These are phyloP conservation scores for Astrothelium subdiscretum DNA, from an alignment of 495 filamentous ascomycete species.

Conservation along the genomic window DNA sequence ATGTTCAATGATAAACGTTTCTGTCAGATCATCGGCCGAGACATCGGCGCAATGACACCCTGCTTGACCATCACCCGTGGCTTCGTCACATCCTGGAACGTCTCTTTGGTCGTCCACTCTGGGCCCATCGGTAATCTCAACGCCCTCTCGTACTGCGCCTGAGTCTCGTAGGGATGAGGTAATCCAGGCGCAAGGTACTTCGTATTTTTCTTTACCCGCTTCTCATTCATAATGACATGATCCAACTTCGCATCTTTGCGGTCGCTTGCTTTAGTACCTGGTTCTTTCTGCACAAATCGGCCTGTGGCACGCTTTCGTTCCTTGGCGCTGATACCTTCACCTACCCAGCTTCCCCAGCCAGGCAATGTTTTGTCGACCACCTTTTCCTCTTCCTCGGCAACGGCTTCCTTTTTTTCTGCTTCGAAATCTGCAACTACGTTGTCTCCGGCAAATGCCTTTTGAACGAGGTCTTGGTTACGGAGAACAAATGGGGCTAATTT, in stretches of 20 bases:
- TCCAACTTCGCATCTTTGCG: slow-evolving; percentile 73
- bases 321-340: slow-evolving; percentile 58
- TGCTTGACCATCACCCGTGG: slow-evolving; percentile 86
- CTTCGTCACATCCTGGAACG: slow-evolving; percentile 80
- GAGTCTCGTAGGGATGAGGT: slow-evolving; percentile 77
- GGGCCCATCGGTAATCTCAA: slow-evolving; percentile 79
- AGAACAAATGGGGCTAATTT: slow-evolving; percentile 46
- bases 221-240: slow-evolving; percentile 87
- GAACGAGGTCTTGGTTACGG: slow-evolving; percentile 70
- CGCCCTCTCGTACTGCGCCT: slow-evolving; percentile 80
- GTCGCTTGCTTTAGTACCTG: slow-evolving; percentile 65
- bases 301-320: slow-evolving; percentile 38
- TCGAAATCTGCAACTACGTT: slow-evolving; percentile 77
- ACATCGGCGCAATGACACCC: slow-evolving; percentile 32
- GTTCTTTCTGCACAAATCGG: slow-evolving; percentile 52
- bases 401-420: slow-evolving; percentile 61
- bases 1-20: not conserved
- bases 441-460: slow-evolving; percentile 78
- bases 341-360: slow-evolving; percentile 87
- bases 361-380: slow-evolving; percentile 73
- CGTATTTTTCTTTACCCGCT: slow-evolving; percentile 80
- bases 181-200: slow-evolving; percentile 75
- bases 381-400: slow-evolving; percentile 75
- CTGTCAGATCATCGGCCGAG: not conserved
- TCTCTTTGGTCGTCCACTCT: slow-evolving; percentile 90